These are phyloP conservation scores for Xerocomus amazonicus DNA, from an alignment of 1,284 basidiomycete species.

Conservation along the genomic window DNA sequence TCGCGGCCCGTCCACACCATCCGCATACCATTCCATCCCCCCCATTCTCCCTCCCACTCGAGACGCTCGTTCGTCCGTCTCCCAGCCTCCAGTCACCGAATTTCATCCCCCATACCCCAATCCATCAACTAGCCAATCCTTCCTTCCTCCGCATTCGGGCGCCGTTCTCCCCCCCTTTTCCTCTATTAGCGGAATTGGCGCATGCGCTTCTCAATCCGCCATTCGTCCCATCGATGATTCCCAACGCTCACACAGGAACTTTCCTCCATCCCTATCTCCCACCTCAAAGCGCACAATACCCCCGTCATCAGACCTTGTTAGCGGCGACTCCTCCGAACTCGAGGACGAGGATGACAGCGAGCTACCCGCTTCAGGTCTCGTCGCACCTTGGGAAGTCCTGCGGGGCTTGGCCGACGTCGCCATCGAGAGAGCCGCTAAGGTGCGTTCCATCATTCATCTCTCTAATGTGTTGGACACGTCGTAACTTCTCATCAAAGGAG, in stretches of 20 bases:
- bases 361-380: constrained; percentile 73
- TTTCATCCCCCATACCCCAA: constrained; percentile 30
- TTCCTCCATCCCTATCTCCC: constrained; percentile 33
- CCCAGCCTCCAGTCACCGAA: constrained; percentile 20
- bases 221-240: constrained; percentile 50
- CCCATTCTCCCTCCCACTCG: constrained; percentile 29
- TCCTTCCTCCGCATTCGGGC: constrained; percentile 35
- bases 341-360: constrained; percentile 73
- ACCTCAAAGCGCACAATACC: constrained; percentile 59
- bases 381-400: constrained; percentile 81
- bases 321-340: constrained; percentile 72
- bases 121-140: constrained; percentile 11
- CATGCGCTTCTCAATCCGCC: constrained; percentile 49
- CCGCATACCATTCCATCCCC: constrained; percentile 26
- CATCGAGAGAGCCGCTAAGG: constrained; percentile 71
- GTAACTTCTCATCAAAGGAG: constrained; percentile 45
- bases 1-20: constrained; percentile 26
- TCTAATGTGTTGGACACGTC: not conserved
- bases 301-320: constrained; percentile 60
- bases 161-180: constrained; percentile 70
- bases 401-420: constrained; percentile 77
- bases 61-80: constrained; percentile 23
- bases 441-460: constrained; percentile 29
- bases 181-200: constrained; percentile 58
- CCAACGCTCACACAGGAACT: constrained; percentile 40